phyloP scores from a whole-genome alignment of 306 rosid species.

The Corylus avellana region DNA sequence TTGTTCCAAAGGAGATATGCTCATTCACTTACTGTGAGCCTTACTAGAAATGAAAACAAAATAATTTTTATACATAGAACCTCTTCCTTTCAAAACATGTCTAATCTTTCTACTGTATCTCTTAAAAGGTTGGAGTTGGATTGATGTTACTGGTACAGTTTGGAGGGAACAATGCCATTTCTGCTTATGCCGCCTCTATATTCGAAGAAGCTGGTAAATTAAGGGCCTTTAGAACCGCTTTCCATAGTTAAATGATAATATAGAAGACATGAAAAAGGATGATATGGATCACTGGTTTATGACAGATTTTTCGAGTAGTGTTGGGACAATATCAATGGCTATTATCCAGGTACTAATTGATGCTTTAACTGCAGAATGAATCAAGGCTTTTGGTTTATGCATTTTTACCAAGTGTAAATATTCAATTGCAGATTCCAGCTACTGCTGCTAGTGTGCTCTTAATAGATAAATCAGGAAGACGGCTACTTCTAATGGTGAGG shows the following conservation, averaged over 20 bases:
- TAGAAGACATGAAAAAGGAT: background rate
- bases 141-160: conserved; percentile 84
- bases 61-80: background rate
- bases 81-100: conserved; percentile 6
- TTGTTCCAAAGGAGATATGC: conserved; percentile 35
- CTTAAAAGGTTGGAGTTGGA: conserved; percentile 74
- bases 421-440: conserved; percentile 55
- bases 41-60: background rate
- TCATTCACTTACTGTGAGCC: conserved; percentile 32
- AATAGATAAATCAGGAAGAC: conserved; percentile 64
- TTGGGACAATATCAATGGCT: conserved; percentile 76
- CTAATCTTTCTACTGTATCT: conserved; percentile 5
- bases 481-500: conserved; percentile 67
- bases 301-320: conserved; percentile 72
- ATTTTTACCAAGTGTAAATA: background rate
- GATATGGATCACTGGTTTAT: conserved; percentile 28
- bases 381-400: conserved; percentile 15
- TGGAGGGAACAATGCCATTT: conserved; percentile 75
- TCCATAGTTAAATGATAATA: background rate
- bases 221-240: conserved; percentile 10
- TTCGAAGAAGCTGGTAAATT: conserved; percentile 76
- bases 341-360: conserved; percentile 61
- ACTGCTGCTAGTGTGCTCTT: conserved; percentile 56
- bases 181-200: conserved; percentile 68
- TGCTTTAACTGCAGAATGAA: conserved; percentile 17